Conservation (phyloP, 2,329 filamentous ascomycete species). For the Colletotrichum brevisporum region DNA sequence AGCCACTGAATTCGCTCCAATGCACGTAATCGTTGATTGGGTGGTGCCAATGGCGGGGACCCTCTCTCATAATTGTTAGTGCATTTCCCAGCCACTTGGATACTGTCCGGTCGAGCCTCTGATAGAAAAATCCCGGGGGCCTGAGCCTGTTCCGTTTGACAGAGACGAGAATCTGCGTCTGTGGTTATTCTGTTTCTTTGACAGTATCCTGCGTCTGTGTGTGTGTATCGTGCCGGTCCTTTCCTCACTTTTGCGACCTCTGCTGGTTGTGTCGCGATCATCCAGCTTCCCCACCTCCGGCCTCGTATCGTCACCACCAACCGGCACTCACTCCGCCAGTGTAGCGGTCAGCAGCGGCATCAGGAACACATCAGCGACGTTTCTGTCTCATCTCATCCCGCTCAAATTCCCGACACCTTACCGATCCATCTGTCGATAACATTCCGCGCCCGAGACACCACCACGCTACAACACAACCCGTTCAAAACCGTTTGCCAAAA, state of each 20-base stretch:
- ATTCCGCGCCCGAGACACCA: neutral
- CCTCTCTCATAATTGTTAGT: neutral
- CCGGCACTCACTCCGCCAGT: no score
- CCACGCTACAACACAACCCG: no score
- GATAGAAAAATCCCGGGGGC: neutral
- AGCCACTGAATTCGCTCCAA: neutral
- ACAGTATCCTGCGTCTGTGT: neutral
- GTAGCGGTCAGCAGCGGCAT: no score
- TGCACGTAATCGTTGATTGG: neutral
- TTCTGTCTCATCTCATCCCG: no score
- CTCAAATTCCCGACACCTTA: neutral
- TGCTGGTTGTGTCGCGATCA: no score
- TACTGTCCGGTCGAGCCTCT: neutral
- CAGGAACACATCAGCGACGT: no score
- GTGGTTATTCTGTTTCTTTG: neutral
- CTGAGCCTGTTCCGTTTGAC: neutral
- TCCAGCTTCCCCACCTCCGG: no score
- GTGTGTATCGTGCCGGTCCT: neutral
- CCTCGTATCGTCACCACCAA: no score
- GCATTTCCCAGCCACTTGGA: neutral
- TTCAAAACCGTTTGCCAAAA: slow-evolving; percentile 7
- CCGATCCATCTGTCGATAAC: no score
- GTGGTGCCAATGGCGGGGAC: neutral
- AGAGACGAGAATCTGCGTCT: neutral
- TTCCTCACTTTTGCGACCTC: no score